Conservation (phyloP, 768 basidiomycete species). For the Mycena floridula region DNA sequence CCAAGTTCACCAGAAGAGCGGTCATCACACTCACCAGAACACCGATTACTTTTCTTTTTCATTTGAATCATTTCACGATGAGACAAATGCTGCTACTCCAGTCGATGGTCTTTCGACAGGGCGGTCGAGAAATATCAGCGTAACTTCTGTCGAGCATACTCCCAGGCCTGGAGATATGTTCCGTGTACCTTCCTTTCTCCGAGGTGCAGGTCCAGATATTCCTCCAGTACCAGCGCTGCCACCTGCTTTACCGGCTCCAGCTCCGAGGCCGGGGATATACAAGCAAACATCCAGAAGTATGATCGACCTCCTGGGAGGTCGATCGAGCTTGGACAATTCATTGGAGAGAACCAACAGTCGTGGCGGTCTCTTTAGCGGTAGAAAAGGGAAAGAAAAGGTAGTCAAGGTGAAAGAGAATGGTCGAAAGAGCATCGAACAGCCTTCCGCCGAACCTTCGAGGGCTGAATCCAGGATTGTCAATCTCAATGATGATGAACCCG, state of each 20-base stretch:
- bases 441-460: not conserved
- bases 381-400: too few species aligned
- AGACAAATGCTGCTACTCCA: not conserved
- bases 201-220: constrained; percentile 1
- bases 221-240: too few species aligned
- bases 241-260: constrained; percentile 8
- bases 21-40: too few species aligned
- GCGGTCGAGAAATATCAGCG: not conserved
- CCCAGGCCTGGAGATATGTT: constrained; percentile 1
- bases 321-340: not conserved
- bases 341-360: too few species aligned
- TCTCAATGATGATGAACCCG: constrained; percentile 8
- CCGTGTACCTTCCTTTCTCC: constrained; percentile 2
- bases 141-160: not conserved
- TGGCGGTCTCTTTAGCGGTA: too few species aligned
- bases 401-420: not conserved
- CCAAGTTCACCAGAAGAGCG: too few species aligned
- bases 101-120: not conserved
- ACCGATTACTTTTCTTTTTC: not conserved
- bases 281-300: constrained; percentile 60
- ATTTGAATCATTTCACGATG: too few species aligned
- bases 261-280: constrained; percentile 43
- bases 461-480: not conserved
- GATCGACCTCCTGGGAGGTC: constrained; percentile 40
- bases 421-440: not conserved